Evolutionary conservation across 345 rosid species (phyloP).

Genomic region (Lenwebbia sp.): DNA sequence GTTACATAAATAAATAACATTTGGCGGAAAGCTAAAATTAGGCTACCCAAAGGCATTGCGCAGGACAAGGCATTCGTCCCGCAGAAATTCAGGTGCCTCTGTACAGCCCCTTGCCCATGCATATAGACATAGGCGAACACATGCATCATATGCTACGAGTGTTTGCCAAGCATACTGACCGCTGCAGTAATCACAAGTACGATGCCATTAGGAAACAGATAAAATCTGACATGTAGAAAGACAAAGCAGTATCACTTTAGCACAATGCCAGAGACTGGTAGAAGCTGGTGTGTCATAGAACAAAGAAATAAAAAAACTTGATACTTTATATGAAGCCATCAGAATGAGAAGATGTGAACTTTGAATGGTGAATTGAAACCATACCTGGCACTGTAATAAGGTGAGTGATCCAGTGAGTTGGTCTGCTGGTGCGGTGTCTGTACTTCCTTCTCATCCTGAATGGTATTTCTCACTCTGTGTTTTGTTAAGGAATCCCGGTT

Average conservation of each 20-base stretch:
- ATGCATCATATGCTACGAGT: constrained; percentile 90
- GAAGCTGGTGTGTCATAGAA: neutral
- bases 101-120: constrained; percentile 84
- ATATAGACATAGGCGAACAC: constrained; percentile 69
- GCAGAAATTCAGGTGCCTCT: constrained; percentile 92
- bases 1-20: neutral
- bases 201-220: neutral
- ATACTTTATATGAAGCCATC: neutral
- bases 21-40: neutral
- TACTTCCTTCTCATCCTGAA: constrained; percentile 21
- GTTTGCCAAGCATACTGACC: constrained; percentile 93
- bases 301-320: neutral
- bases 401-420: constrained; percentile 27
- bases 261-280: neutral
- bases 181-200: constrained; percentile 22
- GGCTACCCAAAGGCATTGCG: constrained; percentile 91
- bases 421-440: constrained; percentile 42
- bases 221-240: neutral
- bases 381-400: constrained; percentile 52
- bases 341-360: neutral
- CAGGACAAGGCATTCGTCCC: constrained; percentile 78
- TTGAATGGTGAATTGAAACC: neutral
- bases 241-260: neutral
- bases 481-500: neutral
- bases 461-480: constrained; percentile 23